phyloP scores from a whole-genome alignment of 2,329 filamentous ascomycete genomes.

The Cyphellophora europaea region DNA sequence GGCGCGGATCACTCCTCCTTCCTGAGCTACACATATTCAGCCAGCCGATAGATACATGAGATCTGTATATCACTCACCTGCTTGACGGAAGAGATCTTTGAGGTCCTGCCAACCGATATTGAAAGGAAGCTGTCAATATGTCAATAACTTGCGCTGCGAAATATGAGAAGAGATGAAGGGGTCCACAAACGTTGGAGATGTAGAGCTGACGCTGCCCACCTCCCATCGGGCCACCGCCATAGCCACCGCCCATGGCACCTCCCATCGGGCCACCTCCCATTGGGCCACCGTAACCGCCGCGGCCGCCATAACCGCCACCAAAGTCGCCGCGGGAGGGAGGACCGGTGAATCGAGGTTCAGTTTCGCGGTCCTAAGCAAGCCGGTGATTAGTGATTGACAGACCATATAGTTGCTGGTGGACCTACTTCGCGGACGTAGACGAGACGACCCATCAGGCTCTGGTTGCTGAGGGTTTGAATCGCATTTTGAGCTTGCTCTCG shows the following conservation, averaged over 20 bases:
- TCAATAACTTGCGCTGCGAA: conserved; percentile 26
- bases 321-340: conserved; percentile 59
- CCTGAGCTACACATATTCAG: conserved; percentile 28
- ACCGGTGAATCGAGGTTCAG: conserved; percentile 90
- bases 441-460: conserved; percentile 95
- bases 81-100: conserved; percentile 97
- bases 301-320: conserved; percentile 50
- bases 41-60: conserved; percentile 10
- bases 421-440: conserved; percentile 95
- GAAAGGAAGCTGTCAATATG: conserved; percentile 69
- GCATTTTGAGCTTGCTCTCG: conserved; percentile 98
- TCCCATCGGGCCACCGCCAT: conserved; percentile 39
- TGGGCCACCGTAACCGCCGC: conserved; percentile 30
- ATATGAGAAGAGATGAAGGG: conserved; percentile 21
- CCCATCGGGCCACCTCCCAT: conserved; percentile 40
- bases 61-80: conserved; percentile 57
- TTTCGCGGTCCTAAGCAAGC: conserved; percentile 72
- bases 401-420: neutral
- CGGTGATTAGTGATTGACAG: conserved; percentile 2
- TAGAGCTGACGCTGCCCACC: conserved; percentile 84
- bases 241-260: conserved; percentile 36
- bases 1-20: conserved; percentile 79
- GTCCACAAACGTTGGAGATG: conserved; percentile 86
- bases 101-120: conserved; percentile 98
- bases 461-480: conserved; percentile 96